These are phyloP conservation scores for Aspergillus kassunensis DNA, from an alignment of 495 filamentous ascomycete species.

Conservation along the genomic window DNA sequence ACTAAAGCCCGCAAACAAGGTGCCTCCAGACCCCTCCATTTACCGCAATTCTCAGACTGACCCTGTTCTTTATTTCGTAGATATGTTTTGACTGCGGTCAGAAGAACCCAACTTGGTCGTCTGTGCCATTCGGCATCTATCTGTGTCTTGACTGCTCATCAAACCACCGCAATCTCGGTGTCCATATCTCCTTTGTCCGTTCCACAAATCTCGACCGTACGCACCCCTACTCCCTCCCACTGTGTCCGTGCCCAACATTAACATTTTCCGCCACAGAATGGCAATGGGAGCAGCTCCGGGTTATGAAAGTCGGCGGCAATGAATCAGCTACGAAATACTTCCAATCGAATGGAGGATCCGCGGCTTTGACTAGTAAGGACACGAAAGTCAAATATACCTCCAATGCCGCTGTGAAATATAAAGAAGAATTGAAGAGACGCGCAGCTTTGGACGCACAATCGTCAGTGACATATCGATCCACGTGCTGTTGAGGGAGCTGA, in stretches of 20 bases:
- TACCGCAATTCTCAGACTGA: constrained; percentile 19
- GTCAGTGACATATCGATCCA: constrained; percentile 41
- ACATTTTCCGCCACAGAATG: constrained; percentile 61
- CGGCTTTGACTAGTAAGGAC: constrained; percentile 92
- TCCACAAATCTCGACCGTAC: constrained; percentile 97
- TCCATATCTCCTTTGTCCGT: constrained; percentile 96
- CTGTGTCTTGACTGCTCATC: constrained; percentile 95
- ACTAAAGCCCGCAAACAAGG: constrained; percentile 89
- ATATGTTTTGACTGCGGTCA: constrained; percentile 96
- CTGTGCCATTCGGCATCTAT: constrained; percentile 95
- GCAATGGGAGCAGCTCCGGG: constrained; percentile 97
- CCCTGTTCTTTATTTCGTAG: constrained; percentile 36
- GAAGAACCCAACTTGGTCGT: constrained; percentile 98
- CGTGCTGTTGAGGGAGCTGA: background rate
- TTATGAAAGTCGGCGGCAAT: constrained; percentile 99
- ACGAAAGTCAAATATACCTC: constrained; percentile 95
- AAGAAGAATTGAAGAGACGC: constrained; percentile 85
- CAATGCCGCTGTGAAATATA: constrained; percentile 86
- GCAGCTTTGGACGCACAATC: constrained; percentile 75
- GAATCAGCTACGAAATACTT: constrained; percentile 98
- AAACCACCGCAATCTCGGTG: constrained; percentile 85
- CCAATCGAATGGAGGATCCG: constrained; percentile 89
- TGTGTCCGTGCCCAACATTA: constrained; percentile 10
- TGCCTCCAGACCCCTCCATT: constrained; percentile 40
- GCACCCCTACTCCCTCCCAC: constrained; percentile 27